Evolutionary conservation across 495 filamentous ascomycete genomes (phyloP), one percentile per base, ranked within the genome.

Genomic region (Halenospora varia): DNA sequence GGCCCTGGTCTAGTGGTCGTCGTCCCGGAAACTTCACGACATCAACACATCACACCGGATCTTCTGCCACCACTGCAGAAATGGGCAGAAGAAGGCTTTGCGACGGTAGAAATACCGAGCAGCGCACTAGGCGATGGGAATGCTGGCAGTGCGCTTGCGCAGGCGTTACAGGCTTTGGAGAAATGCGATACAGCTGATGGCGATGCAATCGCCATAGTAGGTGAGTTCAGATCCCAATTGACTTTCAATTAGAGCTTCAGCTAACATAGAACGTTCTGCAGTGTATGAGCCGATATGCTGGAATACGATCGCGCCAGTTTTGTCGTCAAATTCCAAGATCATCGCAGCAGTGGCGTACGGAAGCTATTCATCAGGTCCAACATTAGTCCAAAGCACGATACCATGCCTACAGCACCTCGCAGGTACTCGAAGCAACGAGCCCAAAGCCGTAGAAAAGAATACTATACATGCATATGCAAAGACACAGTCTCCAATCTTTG

Each of bases 51-150:
- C 20, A 49, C 19, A 13, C 22, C 47, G 23, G 47, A 23, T 49
- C n/a, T 24, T 9, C 47, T 49, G 6, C 20, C 47, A 25, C 80
- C 78, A 1, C 55, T 74, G 19, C 61, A 73, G 51, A 85, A 84
- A 70, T 85, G 82, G 79, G 82, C 81, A 2, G 81, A 85, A 63
- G 81, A 84, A 67, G 76, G 82, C 4, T 83, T 76, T 53, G 72
- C 77, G 1, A 77, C 82, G 2, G 77, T 68, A 0, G 73, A 79
- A 59, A 58, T 81, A 23, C 20, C 10, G 20, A 26, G 44, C 6
- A 3, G n/a, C 9, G 18, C 20, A 19, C 11, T n/a, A 11, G 10
- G 6, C 17, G 17, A 19, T 3, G 45, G 41, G 60, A 56, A 8
- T 25, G 59, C 56, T 49, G 20, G 8, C 51, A 59, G 50, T 58